Conservation (phyloP, 805 yeast genomes). For the Candida adriatica region DNA sequence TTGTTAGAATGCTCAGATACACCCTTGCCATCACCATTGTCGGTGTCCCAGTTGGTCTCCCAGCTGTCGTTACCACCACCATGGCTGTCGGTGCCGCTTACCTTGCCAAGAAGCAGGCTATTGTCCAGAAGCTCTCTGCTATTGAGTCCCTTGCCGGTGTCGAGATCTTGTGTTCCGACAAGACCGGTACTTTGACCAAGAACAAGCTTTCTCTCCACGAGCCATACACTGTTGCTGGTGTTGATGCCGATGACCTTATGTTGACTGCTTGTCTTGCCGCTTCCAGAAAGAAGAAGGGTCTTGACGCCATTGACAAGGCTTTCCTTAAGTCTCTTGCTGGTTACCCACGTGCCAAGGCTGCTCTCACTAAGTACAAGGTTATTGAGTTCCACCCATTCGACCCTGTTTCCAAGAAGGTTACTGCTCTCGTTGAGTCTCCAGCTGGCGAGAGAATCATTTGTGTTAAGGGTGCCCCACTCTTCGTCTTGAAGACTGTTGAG, state of each 20-base stretch:
- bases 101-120: constrained; percentile 94
- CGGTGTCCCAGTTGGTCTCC: constrained; percentile 98
- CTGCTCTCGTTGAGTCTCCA: constrained; percentile 92
- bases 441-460: constrained; percentile 91
- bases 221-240: constrained; percentile 98
- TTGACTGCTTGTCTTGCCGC: constrained; percentile 97
- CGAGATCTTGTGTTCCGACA: constrained; percentile 95
- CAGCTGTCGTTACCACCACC: constrained; percentile 97
- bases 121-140: constrained; percentile 94
- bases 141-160: constrained; percentile 97
- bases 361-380: constrained; percentile 90
- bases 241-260: constrained; percentile 92
- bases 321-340: constrained; percentile 82
- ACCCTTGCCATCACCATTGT: constrained; percentile 92
- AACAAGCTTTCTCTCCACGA: constrained; percentile 93
- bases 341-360: constrained; percentile 91
- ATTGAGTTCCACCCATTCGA: constrained; percentile 95
- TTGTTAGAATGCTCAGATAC: constrained; percentile 85
- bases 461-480: constrained; percentile 98
- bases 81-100: constrained; percentile 99
- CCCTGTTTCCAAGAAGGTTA: constrained; percentile 95
- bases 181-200: constrained; percentile 97
- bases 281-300: constrained; percentile 96
- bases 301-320: constrained; percentile 96
- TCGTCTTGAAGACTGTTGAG: constrained; percentile 93